phyloP scores from a whole-genome alignment of 805 yeast genomes.

The Starmera dryadoides region DNA sequence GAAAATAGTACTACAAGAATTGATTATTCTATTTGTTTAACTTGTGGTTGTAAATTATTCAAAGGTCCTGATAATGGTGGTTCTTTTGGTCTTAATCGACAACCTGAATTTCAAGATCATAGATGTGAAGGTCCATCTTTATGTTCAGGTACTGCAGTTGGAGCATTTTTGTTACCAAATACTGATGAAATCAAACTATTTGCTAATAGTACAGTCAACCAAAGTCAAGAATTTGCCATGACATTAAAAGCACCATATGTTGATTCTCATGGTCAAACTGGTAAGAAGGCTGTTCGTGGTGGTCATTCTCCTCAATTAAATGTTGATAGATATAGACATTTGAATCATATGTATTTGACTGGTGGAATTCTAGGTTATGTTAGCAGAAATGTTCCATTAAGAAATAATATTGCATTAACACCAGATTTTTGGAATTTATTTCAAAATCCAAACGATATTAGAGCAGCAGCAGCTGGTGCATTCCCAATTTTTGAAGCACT shows the following conservation, averaged over 20 bases:
- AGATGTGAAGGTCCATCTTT: constrained; percentile 7
- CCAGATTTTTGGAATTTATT: not conserved
- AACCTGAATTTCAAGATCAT: constrained; percentile 25
- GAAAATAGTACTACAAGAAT: constrained; percentile 20
- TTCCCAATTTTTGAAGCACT: not conserved
- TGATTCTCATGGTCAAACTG: constrained; percentile 71
- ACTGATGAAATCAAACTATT: constrained; percentile 23
- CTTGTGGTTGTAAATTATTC: constrained; percentile 35
- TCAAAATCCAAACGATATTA: not conserved
- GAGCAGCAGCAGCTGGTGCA: not conserved
- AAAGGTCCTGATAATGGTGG: constrained; percentile 11
- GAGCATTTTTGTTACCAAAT: constrained; percentile 29
- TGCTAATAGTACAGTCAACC: constrained; percentile 10
- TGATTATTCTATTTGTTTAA: constrained; percentile 37
- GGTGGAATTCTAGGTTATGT: constrained; percentile 49
- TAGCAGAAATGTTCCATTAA: constrained; percentile 19
- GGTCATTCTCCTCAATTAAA: constrained; percentile 51
- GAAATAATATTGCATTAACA: not conserved
- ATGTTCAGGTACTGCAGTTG: constrained; percentile 21
- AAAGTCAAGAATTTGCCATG: constrained; percentile 20
- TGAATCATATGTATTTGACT: constrained; percentile 55
- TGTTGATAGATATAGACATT: constrained; percentile 42
- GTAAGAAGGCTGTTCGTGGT: constrained; percentile 43
- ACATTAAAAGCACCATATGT: constrained; percentile 61
- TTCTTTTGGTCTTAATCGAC: constrained; percentile 2